Conservation (phyloP, 306 rosid genomes). For the Parietaria judaica region DNA sequence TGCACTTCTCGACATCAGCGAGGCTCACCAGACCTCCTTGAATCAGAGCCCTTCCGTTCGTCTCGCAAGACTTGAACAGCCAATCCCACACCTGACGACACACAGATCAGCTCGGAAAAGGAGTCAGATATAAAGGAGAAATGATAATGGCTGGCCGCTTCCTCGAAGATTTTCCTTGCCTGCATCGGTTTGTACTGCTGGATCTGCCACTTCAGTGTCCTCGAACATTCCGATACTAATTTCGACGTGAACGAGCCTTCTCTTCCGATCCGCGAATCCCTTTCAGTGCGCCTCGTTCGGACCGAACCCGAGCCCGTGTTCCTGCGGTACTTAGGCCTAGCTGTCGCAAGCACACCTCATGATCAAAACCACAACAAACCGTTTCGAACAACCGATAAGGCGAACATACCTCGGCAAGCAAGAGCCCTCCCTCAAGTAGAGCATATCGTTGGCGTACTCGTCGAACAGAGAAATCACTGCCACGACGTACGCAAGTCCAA, state of each 20-base stretch:
- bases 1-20: conserved; percentile 56
- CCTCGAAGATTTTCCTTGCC: conserved; percentile 23
- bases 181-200: conserved; percentile 49
- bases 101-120: background rate
- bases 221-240: conserved; percentile 38
- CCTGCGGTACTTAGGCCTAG: conserved; percentile 61
- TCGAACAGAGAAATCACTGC: conserved; percentile 72
- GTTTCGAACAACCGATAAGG: background rate
- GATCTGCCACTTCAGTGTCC: conserved; percentile 44
- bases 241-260: conserved; percentile 26
- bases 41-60: conserved; percentile 52
- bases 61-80: conserved; percentile 68
- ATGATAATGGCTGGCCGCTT: background rate
- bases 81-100: conserved; percentile 66
- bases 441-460: conserved; percentile 77
- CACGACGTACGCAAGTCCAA: conserved; percentile 63
- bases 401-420: conserved; percentile 63
- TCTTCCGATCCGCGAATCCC: conserved; percentile 15
- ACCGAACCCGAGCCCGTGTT: conserved; percentile 21
- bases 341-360: conserved; percentile 42
- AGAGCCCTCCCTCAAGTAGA: conserved; percentile 73
- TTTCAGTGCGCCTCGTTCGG: conserved; percentile 8
- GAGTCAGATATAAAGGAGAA: background rate
- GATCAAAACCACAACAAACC: conserved; percentile 15
- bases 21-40: conserved; percentile 41